phyloP scores from a whole-genome alignment of 495 filamentous ascomycete species.

The Penicillium simplicissimum region DNA sequence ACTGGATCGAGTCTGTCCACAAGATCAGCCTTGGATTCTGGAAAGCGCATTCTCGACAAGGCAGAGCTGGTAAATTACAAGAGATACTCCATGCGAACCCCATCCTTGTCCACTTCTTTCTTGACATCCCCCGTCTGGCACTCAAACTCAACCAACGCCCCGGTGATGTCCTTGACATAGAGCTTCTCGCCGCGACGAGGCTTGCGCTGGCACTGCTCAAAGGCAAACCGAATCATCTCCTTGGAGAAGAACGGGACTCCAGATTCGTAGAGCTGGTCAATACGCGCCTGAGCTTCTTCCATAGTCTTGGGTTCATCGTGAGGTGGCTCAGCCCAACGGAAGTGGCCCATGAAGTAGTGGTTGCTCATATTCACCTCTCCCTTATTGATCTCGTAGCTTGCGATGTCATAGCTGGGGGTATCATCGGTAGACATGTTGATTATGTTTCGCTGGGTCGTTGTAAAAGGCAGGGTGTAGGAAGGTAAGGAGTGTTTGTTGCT shows the following conservation, averaged over 20 bases:
- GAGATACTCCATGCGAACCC: not conserved
- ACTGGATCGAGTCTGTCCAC: slow-evolving; percentile 8
- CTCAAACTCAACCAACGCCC: slow-evolving; percentile 12
- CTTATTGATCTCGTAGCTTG: not conserved
- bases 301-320: slow-evolving; percentile 5
- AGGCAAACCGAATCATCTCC: slow-evolving; percentile 7
- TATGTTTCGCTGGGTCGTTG: not conserved
- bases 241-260: slow-evolving; percentile 26
- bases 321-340: not conserved
- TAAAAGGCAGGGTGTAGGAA: not conserved
- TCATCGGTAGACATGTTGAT: not conserved
- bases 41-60: not conserved
- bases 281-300: slow-evolving; percentile 16
- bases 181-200: slow-evolving; percentile 11
- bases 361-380: not conserved
- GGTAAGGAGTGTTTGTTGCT: not conserved
- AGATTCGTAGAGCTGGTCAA: slow-evolving; percentile 17
- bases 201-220: slow-evolving; percentile 14
- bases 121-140: slow-evolving; percentile 5
- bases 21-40: not conserved
- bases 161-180: slow-evolving; percentile 11
- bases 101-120: not conserved
- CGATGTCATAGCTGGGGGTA: not conserved
- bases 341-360: not conserved
- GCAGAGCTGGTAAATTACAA: slow-evolving; percentile 3